These are phyloP conservation scores for Diversispora epigaea DNA, from an alignment of 192 early-diverging fungal genomes.

Conservation along the genomic window DNA sequence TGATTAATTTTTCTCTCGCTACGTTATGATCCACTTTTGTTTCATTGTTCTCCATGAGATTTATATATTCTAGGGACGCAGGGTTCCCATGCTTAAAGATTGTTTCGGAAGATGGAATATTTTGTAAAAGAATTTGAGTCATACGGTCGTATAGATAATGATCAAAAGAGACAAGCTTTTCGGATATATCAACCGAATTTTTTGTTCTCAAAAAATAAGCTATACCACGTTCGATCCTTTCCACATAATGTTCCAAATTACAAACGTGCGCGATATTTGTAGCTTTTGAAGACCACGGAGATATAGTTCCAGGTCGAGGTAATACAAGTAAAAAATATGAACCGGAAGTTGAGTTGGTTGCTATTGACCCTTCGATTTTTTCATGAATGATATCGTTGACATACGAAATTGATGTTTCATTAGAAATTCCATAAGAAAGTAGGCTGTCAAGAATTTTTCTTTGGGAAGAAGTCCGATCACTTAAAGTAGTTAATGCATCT, in stretches of 20 bases:
- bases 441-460: conserved; percentile 48
- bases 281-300: conserved; percentile 99
- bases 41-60: conserved; percentile 40
- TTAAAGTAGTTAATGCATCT: conserved; percentile 36
- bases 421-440: conserved; percentile 44
- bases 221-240: conserved; percentile 86
- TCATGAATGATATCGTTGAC: conserved; percentile 33
- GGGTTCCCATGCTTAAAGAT: conserved; percentile 75
- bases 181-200: conserved; percentile 32
- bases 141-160: conserved; percentile 85
- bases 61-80: conserved; percentile 57
- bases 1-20: conserved; percentile 63
- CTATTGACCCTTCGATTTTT: background rate
- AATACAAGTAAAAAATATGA: conserved; percentile 69
- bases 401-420: conserved; percentile 30
- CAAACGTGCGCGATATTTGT: conserved; percentile 96
- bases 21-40: conserved; percentile 34
- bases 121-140: conserved; percentile 79
- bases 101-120: conserved; percentile 60
- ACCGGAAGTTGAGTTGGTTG: conserved; percentile 18
- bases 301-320: conserved; percentile 94
- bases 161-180: conserved; percentile 52
- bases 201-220: conserved; percentile 66
- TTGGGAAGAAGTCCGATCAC: conserved; percentile 45
- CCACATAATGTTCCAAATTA: conserved; percentile 70